Base-by-base conservation (phyloP, 129 eudicot species). In the Kitagawia praeruptora region DNA sequence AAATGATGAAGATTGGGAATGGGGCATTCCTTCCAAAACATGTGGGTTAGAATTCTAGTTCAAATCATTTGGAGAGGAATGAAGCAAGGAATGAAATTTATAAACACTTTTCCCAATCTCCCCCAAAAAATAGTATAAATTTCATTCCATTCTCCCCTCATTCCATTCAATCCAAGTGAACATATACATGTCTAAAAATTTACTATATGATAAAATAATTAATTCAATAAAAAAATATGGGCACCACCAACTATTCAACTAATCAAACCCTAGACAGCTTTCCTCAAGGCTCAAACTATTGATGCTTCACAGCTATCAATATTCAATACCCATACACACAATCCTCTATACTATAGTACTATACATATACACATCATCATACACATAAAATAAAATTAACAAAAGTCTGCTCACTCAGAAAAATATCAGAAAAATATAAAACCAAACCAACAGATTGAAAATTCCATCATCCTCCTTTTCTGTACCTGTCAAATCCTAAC, bases 261-360 rank as follows among this genome's bases (percentile, higher is more conserved):
- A 61, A 61, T 61, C 69, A 61, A 61, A 61, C 69, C 69, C 69
- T 61, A 25, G 69, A 61, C 69, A 61, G 15, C 69, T 61, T 61
- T 25, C 69, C 69, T 10, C 37, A n/a, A n/a, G n/a, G n/a, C n/a
- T n/a, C n/a, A 34, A 69, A 69, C 42, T 69, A 28, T 72, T 72
- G 51, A 39, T 41, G 76, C 76, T 72, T 72, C 45, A 72, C 76
- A 72, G 48, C 76, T 72, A 72, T 39, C 44, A 38, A 34, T 34
- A 34, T 34, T 31, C 34, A 31, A 69, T 15, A 69, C 39, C 12
- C 15, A 66, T 7, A 66, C 38, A 66, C 40, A 28, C 73, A n/a
- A n/a, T n/a, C 5, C 16, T 14, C 1, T 31, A 0, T 31, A 0
- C 1, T 31, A 0, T 31, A 31, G 1, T 31, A n/a, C 34, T 34